Percentiles rank a stretch among this genome's conserved stretches.
These are phyloP conservation scores for Zasmidium cellare DNA, from an alignment of 2,329 filamentous ascomycete species.

Conservation along the genomic window DNA sequence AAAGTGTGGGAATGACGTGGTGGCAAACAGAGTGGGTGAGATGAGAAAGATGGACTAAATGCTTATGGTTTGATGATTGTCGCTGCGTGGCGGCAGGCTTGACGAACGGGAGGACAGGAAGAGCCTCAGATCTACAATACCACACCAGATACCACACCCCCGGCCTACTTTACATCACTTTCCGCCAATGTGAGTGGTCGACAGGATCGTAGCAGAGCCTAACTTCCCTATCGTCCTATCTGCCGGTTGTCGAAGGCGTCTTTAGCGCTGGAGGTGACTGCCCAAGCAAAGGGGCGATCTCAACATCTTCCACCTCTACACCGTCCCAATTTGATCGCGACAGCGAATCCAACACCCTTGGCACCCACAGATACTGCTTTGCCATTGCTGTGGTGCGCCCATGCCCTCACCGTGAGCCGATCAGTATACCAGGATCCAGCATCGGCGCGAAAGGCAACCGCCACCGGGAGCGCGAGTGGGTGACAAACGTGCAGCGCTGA, in stretches of 20 bases:
- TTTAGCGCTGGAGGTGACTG: background rate
- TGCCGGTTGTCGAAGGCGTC: background rate
- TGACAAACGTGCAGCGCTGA: background rate
- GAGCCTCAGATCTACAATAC: too few species aligned
- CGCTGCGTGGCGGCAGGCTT: background rate
- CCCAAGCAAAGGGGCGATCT: background rate
- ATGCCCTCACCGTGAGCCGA: background rate
- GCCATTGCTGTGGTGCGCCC: background rate
- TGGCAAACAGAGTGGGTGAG: background rate
- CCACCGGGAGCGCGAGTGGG: constrained; percentile 1
- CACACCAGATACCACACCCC: background rate
- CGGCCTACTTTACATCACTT: background rate
- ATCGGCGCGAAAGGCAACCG: constrained; percentile 1
- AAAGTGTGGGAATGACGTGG: background rate
- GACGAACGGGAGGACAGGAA: background rate
- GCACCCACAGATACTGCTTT: background rate
- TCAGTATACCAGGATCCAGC: background rate
- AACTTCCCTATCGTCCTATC: background rate
- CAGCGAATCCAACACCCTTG: background rate
- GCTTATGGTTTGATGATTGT: background rate
- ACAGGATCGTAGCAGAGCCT: background rate
- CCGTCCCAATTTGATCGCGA: background rate
- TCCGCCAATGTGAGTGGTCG: background rate
- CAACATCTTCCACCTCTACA: background rate
- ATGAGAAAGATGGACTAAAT: background rate